These are phyloP conservation scores for Ampelomyces quisqualis DNA, from an alignment of 2,329 filamentous ascomycete genomes.

Conservation along the genomic window DNA sequence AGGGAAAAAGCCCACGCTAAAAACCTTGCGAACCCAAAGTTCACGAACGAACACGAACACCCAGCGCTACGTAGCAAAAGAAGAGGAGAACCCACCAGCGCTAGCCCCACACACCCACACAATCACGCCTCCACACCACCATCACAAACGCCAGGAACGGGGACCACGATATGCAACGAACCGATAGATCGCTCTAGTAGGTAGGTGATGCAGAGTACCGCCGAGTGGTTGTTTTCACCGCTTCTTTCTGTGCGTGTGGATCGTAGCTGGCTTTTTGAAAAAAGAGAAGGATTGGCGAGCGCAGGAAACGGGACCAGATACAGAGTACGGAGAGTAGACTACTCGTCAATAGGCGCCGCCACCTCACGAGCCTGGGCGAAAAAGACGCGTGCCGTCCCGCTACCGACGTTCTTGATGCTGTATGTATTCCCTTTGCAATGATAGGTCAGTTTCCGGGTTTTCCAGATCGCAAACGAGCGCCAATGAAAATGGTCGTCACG, in stretches of 20 bases:
- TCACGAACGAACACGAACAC: background rate
- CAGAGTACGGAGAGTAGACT: constrained; percentile 9
- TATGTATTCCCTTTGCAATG: constrained; percentile 77
- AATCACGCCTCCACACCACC: too few relatives aligned
- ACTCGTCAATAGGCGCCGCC: constrained; percentile 9
- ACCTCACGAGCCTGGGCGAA: constrained; percentile 83
- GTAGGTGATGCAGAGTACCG: constrained; percentile 11
- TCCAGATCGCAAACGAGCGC: background rate
- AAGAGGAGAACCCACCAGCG: background rate
- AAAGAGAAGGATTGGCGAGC: too few relatives aligned
- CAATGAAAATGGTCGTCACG: constrained; percentile 1
- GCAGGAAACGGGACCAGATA: too few relatives aligned
- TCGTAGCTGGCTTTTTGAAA: too few relatives aligned
- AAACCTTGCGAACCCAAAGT: constrained; percentile 2
- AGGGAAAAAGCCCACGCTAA: too few relatives aligned
- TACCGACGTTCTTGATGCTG: constrained; percentile 79
- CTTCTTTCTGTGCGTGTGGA: constrained; percentile 6
- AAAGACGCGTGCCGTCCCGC: constrained; percentile 74
- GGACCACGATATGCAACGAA: background rate
- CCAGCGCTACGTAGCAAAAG: constrained; percentile 2
- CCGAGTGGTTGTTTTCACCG: constrained; percentile 19
- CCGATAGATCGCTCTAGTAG: too few relatives aligned
- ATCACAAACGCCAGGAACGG: too few relatives aligned
- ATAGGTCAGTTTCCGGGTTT: constrained; percentile 5
- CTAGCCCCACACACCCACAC: constrained; percentile 6